phyloP scores from a whole-genome alignment of 805 yeast genomes.

The Pichia deserticola region DNA sequence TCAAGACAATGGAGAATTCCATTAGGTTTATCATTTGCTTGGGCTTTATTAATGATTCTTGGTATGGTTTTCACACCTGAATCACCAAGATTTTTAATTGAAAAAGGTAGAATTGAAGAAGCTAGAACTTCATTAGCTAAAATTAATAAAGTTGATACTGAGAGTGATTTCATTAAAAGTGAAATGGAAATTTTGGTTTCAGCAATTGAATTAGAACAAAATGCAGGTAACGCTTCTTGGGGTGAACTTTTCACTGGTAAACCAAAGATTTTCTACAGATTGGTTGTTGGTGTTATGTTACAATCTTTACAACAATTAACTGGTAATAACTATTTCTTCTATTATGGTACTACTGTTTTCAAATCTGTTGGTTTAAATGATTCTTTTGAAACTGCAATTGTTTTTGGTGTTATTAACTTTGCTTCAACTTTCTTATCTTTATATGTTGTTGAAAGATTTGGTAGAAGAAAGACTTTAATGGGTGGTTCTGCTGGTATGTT shows the following conservation, averaged over 20 bases:
- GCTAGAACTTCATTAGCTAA: conserved; percentile 49
- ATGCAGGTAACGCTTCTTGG: conserved; percentile 64
- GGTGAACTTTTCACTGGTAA: conserved; percentile 53
- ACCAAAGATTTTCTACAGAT: conserved; percentile 52
- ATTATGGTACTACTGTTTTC: conserved; percentile 59
- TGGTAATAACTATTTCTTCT: conserved; percentile 61
- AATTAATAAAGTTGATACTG: conserved; percentile 48
- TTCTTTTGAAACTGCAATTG: conserved; percentile 53
- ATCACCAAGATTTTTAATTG: conserved; percentile 58
- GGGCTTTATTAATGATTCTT: conserved; percentile 43
- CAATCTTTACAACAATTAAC: conserved; percentile 58
- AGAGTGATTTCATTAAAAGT: conserved; percentile 46
- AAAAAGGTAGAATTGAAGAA: conserved; percentile 40
- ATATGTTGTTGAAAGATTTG: conserved; percentile 45
- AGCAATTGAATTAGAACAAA: conserved; percentile 52
- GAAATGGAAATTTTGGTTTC: conserved; percentile 51
- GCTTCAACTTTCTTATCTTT: conserved; percentile 47
- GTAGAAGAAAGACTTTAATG: conserved; percentile 45
- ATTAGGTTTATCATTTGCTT: conserved; percentile 40
- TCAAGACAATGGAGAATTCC: conserved; percentile 66
- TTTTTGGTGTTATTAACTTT: conserved; percentile 51
- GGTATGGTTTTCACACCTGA: conserved; percentile 61
- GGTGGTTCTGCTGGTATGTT: conserved; percentile 48
- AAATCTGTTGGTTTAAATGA: conserved; percentile 50
- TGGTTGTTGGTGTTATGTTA: conserved; percentile 49